Evolutionary conservation across 1,284 basidiomycete species (phyloP).

Genomic region (Sporisorium reilianum): DNA sequence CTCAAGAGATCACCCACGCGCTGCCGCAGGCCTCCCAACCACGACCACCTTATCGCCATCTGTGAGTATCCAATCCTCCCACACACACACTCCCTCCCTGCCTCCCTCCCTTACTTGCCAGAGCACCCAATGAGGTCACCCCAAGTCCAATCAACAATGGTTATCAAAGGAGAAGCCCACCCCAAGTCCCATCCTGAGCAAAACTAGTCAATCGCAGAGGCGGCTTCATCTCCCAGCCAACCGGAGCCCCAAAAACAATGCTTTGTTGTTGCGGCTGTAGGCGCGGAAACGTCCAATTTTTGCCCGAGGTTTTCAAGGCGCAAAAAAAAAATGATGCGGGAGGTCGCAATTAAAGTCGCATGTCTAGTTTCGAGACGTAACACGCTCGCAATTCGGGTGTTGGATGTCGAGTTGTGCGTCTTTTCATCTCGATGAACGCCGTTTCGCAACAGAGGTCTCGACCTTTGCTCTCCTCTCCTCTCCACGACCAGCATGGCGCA

Average conservation of each 20-base stretch:
- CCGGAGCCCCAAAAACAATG: too few species aligned
- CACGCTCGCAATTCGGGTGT: not conserved
- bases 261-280: not conserved
- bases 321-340: too few species aligned
- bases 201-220: too few species aligned
- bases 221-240: too few species aligned
- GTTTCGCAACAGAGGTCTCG: not conserved
- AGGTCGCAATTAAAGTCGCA: too few species aligned
- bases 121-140: not conserved
- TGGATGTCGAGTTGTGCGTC: not conserved
- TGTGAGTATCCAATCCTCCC: not conserved
- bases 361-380: conserved; percentile 1
- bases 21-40: not conserved
- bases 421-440: not conserved
- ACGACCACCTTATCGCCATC: not conserved
- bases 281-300: not conserved
- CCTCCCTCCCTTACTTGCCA: not conserved
- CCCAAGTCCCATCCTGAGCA: too few species aligned
- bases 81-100: not conserved
- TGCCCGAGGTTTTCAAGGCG: not conserved
- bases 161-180: too few species aligned
- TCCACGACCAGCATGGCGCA: not conserved
- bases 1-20: not conserved
- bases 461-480: not conserved
- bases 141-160: not conserved